phyloP scores from a whole-genome alignment of 371 early-diverging fungal genomes.

The Globomyces sp. region DNA sequence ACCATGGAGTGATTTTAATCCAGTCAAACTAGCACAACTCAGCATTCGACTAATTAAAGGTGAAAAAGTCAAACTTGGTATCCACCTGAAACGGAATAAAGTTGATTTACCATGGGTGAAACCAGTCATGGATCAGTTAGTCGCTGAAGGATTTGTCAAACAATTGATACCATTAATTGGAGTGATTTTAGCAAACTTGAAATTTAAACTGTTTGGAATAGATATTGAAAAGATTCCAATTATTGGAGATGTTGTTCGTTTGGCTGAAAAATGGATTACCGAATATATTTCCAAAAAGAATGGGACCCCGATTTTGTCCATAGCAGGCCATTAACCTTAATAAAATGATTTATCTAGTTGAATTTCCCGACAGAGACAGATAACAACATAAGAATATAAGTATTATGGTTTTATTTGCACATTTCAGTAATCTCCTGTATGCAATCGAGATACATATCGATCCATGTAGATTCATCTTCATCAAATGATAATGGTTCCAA shows the following conservation, averaged over 20 bases:
- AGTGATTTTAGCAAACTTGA: conserved; percentile 1
- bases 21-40: neutral
- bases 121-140: neutral
- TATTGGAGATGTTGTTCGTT: neutral
- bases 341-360: too few species aligned
- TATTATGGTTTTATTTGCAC: too few species aligned
- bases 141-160: neutral
- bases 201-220: conserved; percentile 3
- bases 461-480: too few species aligned
- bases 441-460: too few species aligned
- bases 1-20: conserved; percentile 10
- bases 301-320: too few species aligned
- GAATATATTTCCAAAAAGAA: too few species aligned
- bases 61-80: neutral
- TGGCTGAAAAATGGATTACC: too few species aligned
- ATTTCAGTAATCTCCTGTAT: too few species aligned
- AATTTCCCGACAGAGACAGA: too few species aligned
- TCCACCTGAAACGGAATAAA: neutral
- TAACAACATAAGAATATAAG: too few species aligned
- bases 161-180: conserved; percentile 3
- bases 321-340: too few species aligned
- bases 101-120: conserved; percentile 1
- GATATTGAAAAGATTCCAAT: conserved; percentile 10
- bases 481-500: too few species aligned
- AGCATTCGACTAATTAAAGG: conserved; percentile 5